Percentiles rank a stretch among this genome's conserved stretches.
Conservation (phyloP, 2,329 filamentous ascomycete genomes). For the Fusarium newnesense region DNA sequence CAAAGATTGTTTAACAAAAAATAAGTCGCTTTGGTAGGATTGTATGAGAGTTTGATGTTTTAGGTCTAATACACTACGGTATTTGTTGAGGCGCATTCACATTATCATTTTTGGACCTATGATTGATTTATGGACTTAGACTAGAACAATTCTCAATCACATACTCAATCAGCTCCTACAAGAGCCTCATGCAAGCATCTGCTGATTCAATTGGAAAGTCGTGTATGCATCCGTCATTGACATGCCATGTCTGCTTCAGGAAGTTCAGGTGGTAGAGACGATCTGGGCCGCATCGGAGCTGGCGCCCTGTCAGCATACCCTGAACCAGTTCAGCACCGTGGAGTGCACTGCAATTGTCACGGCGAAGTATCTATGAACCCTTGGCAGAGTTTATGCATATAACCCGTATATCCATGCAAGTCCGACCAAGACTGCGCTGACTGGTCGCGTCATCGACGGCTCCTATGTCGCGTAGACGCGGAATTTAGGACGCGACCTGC, state of each 20-base stretch:
- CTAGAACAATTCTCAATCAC: not conserved
- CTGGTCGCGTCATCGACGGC: not conserved
- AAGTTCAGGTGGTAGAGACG: not conserved
- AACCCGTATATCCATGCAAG: not conserved
- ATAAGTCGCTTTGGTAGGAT: rapidly evolving
- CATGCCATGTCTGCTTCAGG: not conserved
- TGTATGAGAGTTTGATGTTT: not conserved
- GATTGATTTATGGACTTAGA: not conserved
- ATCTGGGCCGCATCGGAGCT: not conserved
- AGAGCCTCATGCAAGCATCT: not conserved
- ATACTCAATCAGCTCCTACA: not conserved
- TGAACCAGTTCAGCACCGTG: not conserved
- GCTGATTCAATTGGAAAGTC: not conserved
- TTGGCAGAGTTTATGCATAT: not conserved
- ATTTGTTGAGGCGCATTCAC: rapidly evolving
- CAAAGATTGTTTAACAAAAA: no score
- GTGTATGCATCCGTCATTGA: not conserved
- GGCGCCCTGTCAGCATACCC: not conserved
- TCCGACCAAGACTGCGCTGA: not conserved
- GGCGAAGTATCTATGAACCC: not conserved
- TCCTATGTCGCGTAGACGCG: not conserved
- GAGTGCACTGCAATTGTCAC: not conserved
- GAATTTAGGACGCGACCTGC: not conserved
- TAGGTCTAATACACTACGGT: rapidly evolving
- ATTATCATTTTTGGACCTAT: not conserved